Conservation (phyloP, 140 eudicot genomes). For the Bidens hawaiensis region DNA sequence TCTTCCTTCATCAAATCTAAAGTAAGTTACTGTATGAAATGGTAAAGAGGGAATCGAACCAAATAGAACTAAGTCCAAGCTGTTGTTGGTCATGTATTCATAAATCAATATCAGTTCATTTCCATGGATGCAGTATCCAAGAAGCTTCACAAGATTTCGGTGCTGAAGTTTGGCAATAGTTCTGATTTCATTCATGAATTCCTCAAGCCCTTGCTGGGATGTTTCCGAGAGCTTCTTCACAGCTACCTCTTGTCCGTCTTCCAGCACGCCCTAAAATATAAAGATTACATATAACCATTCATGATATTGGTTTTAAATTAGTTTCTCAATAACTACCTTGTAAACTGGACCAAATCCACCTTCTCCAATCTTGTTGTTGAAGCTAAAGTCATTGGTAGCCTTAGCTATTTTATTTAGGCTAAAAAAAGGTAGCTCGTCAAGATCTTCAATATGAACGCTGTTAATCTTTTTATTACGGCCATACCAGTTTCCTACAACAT, state of each 20-base stretch:
- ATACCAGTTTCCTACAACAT: background rate
- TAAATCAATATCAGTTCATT: too few relatives aligned
- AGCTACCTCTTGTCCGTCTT: constrained; percentile 15
- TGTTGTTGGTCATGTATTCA: constrained; percentile 39
- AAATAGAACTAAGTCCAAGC: background rate
- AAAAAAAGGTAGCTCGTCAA: background rate
- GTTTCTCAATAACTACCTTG: background rate
- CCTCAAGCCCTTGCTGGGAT: constrained; percentile 26
- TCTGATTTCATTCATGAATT: constrained; percentile 13
- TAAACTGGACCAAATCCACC: background rate
- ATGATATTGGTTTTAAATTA: too few relatives aligned
- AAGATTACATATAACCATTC: too few relatives aligned
- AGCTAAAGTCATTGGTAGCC: background rate
- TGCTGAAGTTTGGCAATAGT: constrained; percentile 20
- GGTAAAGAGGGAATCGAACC: background rate
- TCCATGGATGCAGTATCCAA: constrained; percentile 25
- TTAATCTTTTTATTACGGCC: background rate
- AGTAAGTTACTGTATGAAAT: background rate
- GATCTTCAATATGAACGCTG: background rate
- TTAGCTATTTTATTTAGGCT: background rate
- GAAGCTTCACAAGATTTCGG: constrained; percentile 29
- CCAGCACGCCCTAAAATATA: constrained; percentile 15
- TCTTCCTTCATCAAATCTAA: too few relatives aligned
- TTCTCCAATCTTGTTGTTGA: background rate
- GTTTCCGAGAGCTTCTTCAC: constrained; percentile 23